Percentiles rank a stretch among this genome's conserved stretches.
These are phyloP conservation scores for Vitis vinifera DNA, from an alignment of 164 flowering plant genomes.

Conservation along the genomic window ASM3070453v1 NC_081808.1:23058001-23058500, in stretches of 20 bases:
- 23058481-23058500: conserved; percentile 91
- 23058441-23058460: conserved; percentile 68
- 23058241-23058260: conserved; percentile 12
- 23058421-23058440: conserved; percentile 62
- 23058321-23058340: conserved; percentile 76
- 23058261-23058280: conserved; percentile 40
- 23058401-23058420: not conserved
- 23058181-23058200: conserved; percentile 21
- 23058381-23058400: conserved; percentile 4
- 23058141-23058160: conserved; percentile 3
- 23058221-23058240: not conserved
- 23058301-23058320: conserved; percentile 66
- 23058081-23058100: conserved; percentile 68
- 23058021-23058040: conserved; percentile 74
- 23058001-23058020: conserved; percentile 62
- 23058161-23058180: not conserved
- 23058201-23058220: conserved; percentile 17
- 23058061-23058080: conserved; percentile 60
- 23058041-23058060: conserved; percentile 78
- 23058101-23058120: conserved; percentile 66
- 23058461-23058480: conserved; percentile 88
- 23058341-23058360: conserved; percentile 43
- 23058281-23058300: conserved; percentile 66
- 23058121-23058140: conserved; percentile 44
- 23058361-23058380: not conserved